These are phyloP conservation scores for Amanita jacksonii DNA, from an alignment of 768 basidiomycete species.

Conservation along the genomic window DNA sequence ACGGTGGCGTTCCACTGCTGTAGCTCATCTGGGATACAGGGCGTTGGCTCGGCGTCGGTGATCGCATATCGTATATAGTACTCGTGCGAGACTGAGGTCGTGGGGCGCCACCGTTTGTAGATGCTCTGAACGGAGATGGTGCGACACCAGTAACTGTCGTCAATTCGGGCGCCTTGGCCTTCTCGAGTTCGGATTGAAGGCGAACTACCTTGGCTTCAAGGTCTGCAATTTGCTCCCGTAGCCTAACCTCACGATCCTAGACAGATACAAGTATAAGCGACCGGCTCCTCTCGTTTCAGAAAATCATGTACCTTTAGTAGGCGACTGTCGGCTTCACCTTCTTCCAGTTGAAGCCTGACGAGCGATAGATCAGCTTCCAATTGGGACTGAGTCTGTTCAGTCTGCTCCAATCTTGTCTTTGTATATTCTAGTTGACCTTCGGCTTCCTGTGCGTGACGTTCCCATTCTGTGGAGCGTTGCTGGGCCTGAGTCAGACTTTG, in stretches of 20 bases:
- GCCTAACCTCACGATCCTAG: slow-evolving; percentile 63
- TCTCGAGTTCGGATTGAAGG: slow-evolving; percentile 50
- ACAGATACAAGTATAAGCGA: too few relatives aligned
- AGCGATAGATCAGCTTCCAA: slow-evolving; percentile 64
- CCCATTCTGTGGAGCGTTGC: slow-evolving; percentile 76
- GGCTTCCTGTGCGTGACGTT: slow-evolving; percentile 62
- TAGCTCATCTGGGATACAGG: slow-evolving; percentile 23
- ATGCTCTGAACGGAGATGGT: slow-evolving; percentile 15
- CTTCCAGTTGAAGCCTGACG: slow-evolving; percentile 63
- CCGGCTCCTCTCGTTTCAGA: too few relatives aligned
- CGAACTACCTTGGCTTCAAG: slow-evolving; percentile 53
- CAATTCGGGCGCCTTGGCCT: slow-evolving; percentile 26
- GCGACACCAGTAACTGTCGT: slow-evolving; percentile 14
- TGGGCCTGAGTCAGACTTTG: slow-evolving; percentile 65
- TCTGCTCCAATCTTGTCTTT: slow-evolving; percentile 53
- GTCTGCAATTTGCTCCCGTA: slow-evolving; percentile 54
- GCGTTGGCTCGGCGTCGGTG: slow-evolving; percentile 39
- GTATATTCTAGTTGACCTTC: slow-evolving; percentile 54
- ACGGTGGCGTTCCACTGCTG: slow-evolving; percentile 40
- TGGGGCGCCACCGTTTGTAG: slow-evolving; percentile 30
- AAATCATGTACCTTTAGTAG: slow-evolving; percentile 43
- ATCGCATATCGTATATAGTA: slow-evolving; percentile 44
- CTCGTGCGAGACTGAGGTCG: slow-evolving; percentile 75
- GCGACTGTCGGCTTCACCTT: slow-evolving; percentile 63
- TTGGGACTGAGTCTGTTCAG: slow-evolving; percentile 54